Percentiles rank a stretch among this genome's conserved stretches.
These are phyloP conservation scores for Pulveroboletus sp. DNA, from an alignment of 768 basidiomycete species.

Conservation along the genomic window DNA sequence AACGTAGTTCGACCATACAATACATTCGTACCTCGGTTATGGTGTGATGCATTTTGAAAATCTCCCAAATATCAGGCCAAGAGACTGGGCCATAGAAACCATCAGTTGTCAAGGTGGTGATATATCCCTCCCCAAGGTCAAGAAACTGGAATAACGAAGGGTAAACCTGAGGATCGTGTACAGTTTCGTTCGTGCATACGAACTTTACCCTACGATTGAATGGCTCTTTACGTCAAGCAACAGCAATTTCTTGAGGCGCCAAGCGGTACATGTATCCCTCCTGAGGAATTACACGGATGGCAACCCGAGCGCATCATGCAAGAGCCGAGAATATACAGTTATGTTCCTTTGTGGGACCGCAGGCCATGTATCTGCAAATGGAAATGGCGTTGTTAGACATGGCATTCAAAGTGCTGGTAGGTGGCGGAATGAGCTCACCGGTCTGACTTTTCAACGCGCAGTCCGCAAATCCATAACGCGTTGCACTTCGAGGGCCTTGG, in stretches of 20 bases:
- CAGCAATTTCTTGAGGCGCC: conserved; percentile 34
- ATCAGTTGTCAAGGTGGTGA: conserved; percentile 24
- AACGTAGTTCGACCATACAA: background rate
- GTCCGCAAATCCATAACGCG: too few relatives aligned
- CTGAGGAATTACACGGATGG: conserved; percentile 33
- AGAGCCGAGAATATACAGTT: conserved; percentile 35
- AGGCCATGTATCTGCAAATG: conserved; percentile 40
- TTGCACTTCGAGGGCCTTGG: too few relatives aligned
- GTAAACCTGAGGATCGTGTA: background rate
- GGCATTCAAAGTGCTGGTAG: background rate
- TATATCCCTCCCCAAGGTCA: conserved; percentile 26
- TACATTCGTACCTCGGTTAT: background rate
- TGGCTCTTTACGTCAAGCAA: conserved; percentile 33
- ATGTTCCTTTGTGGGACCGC: conserved; percentile 32
- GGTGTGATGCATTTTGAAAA: conserved; percentile 20
- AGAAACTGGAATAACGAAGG: conserved; percentile 38
- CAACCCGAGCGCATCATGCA: conserved; percentile 12
- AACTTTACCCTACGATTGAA: conserved; percentile 38
- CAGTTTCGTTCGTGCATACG: background rate
- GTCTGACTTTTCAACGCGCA: conserved; percentile 32
- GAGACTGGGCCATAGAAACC: conserved; percentile 31
- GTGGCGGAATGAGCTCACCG: conserved; percentile 24
- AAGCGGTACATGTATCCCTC: conserved; percentile 31
- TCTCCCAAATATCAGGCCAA: conserved; percentile 37
- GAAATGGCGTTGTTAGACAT: background rate